These are phyloP conservation scores for Suillus occidentalis DNA, from an alignment of 768 basidiomycete species.

Conservation along the genomic window DNA sequence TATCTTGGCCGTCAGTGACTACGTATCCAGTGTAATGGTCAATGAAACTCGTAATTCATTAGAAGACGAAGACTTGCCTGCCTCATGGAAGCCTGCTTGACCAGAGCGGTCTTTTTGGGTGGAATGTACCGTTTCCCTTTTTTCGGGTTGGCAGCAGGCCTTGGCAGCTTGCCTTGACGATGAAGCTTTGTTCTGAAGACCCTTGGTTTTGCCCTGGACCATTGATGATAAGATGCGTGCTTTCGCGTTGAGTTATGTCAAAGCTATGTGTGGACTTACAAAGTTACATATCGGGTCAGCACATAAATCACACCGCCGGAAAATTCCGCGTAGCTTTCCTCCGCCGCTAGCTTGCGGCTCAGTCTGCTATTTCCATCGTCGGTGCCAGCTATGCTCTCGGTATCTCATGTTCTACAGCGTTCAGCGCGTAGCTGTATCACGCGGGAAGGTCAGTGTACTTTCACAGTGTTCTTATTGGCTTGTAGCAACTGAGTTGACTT, in stretches of 20 bases:
- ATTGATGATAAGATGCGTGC: conserved; percentile 36
- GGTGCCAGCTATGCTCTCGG: conserved; percentile 39
- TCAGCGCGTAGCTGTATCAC: conserved; percentile 47
- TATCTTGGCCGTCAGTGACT: conserved; percentile 89
- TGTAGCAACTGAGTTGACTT: conserved; percentile 10
- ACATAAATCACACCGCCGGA: background rate
- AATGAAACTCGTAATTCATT: conserved; percentile 5
- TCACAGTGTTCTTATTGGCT: too few species aligned
- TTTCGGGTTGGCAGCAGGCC: conserved; percentile 67
- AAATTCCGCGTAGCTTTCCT: conserved; percentile 7
- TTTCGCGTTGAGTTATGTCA: background rate
- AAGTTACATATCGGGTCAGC: conserved; percentile 11
- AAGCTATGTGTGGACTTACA: background rate
- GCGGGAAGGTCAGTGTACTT: conserved; percentile 42
- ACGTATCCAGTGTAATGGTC: background rate
- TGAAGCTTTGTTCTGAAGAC: conserved; percentile 55
- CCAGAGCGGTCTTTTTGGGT: conserved; percentile 74
- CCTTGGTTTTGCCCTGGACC: conserved; percentile 88
- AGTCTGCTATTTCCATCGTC: conserved; percentile 9
- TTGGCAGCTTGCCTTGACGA: conserved; percentile 61
- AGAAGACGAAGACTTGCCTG: conserved; percentile 48
- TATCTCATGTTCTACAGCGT: conserved; percentile 50
- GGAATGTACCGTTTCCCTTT: conserved; percentile 79
- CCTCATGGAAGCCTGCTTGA: conserved; percentile 77
- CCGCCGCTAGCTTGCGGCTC: conserved; percentile 16